Evolutionary conservation across 2,329 filamentous ascomycete species (phyloP).

Genomic region (Botrytis sinoallii): DNA sequence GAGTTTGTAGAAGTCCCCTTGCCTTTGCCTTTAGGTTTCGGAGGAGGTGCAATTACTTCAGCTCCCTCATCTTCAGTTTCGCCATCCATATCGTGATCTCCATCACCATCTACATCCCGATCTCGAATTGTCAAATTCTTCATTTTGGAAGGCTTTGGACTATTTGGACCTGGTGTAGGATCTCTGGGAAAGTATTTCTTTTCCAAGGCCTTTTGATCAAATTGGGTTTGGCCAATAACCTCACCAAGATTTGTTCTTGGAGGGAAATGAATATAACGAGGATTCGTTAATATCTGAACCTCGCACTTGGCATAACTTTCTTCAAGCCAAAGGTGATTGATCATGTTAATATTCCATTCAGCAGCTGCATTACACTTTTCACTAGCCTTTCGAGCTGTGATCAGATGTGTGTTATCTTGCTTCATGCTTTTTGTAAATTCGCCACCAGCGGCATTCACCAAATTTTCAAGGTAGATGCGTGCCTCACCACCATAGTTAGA

Average conservation of each 20-base stretch:
- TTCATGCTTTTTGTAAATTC: constrained; percentile 95
- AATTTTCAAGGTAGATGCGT: constrained; percentile 86
- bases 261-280: constrained; percentile 83
- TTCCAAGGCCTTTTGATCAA: constrained; percentile 62
- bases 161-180: constrained; percentile 44
- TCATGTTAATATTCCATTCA: constrained; percentile 86
- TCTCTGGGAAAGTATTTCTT: constrained; percentile 59
- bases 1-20: constrained; percentile 8
- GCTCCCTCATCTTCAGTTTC: constrained; percentile 15
- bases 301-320: constrained; percentile 93
- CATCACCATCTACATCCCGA: constrained; percentile 42
- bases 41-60: constrained; percentile 28
- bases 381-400: constrained; percentile 83
- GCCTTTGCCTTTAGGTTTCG: constrained; percentile 20
- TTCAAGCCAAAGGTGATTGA: constrained; percentile 97
- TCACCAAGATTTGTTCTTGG: constrained; percentile 87
- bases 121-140: constrained; percentile 40
- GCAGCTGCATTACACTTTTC: constrained; percentile 91
- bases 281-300: constrained; percentile 66
- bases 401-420: constrained; percentile 90
- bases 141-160: constrained; percentile 47
- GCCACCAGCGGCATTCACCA: constrained; percentile 79
- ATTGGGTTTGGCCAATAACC: constrained; percentile 82
- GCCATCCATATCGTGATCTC: constrained; percentile 32
- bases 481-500: constrained; percentile 97